Evolutionary conservation across 176 grass and related monocot genomes (phyloP), one percentile per base, ranked within the genome.

Genomic region (Miscanthus lutarioriparius): DNA sequence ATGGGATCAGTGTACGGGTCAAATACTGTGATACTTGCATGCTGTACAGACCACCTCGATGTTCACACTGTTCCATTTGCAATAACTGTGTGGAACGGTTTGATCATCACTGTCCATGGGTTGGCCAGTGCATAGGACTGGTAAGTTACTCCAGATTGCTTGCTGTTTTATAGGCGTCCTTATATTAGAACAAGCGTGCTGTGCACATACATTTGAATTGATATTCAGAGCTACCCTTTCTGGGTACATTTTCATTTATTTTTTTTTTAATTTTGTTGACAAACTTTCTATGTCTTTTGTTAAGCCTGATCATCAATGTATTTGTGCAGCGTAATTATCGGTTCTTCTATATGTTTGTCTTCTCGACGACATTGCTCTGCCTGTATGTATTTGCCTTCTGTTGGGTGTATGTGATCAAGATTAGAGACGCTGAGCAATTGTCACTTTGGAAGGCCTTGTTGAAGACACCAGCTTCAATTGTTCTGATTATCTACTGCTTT

Each of bases 311-410:
- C 22, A 51, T 82, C 64, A 28, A 11, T 14, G 39, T 86, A 72
- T 85, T 40, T 88, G 38, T 89, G 80, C 92, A 97, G 95, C 90
- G 95, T 11, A 97, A 97, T 81, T 97, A 97, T 80, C 87, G 95
- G 22, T 97, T 97, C 90, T 97, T 97, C 77, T 97, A 97, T 78
- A 97, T 97, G 95, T 97, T 97, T 91, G 95, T 97, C 63, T 97
- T 91, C 92, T 94, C 95, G 23, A 91, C 95, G 44, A 94, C 88
- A 56, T 83, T 97, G 66, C 84, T 97, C 40, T 97, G 95, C 81
- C 71, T 97, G 74, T 97, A 91, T 83, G 92, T 97, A 81, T 97
- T 97, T 78, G 88, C 86, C 36, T 94, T 97, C 67, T 92, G 92
- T 80, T 97, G 95, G 95, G 88, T 94, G 53, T 94, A 94, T 76